Base-by-base conservation (phyloP, 2,329 filamentous ascomycete species). In the Bisporella sp. region DNA sequence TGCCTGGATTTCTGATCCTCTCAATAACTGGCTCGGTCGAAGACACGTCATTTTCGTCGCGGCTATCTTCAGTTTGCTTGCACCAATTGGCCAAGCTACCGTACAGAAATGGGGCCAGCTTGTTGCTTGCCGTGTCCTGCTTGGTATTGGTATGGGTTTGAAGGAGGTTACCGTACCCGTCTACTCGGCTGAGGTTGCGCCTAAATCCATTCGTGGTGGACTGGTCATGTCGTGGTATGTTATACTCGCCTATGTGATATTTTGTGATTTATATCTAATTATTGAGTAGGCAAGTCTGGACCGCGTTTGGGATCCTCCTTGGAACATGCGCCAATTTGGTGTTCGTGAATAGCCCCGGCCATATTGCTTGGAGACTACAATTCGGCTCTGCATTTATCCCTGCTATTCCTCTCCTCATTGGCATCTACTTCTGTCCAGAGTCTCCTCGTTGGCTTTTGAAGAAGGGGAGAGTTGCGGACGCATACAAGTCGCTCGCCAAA, bases 171-270 rank as follows among this genome's bases (percentile, higher is more conserved):
- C 56, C 4, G 68, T 75, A 7, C 72, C 73, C 0, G 69, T 74
- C 35, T 80, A 73, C 55, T 72, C 75, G 6, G 76, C 77, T 1
- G 77, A 81, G 59, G 77, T 74, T 47, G 71, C 73, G 2, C 77
- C 77, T 3, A 72, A 74, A 4, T 58, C 63, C 8, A 74, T 81
- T 53, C 71, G 77, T 47, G 77, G 77, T 51, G 76, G 84, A 6
- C 73, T 93, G 13, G 87, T 91, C 57, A 92, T 93, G 87, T 84
- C 82, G 54, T 92, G 87, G 87, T 84, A 91, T 68, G 71, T 86
- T 85, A 81, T 79, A 82, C 35, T 9, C 35, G 8, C 4, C 35
- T 37, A 9, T 4, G 8, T 37, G 8, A n/a, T 37, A 37, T n/a
- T 37, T 37, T 37, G 8, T 37, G 35, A 76, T 4, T 75, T 76